Conservation (phyloP, 2,329 filamentous ascomycete species). For the Penicillium vulpinum region DNA sequence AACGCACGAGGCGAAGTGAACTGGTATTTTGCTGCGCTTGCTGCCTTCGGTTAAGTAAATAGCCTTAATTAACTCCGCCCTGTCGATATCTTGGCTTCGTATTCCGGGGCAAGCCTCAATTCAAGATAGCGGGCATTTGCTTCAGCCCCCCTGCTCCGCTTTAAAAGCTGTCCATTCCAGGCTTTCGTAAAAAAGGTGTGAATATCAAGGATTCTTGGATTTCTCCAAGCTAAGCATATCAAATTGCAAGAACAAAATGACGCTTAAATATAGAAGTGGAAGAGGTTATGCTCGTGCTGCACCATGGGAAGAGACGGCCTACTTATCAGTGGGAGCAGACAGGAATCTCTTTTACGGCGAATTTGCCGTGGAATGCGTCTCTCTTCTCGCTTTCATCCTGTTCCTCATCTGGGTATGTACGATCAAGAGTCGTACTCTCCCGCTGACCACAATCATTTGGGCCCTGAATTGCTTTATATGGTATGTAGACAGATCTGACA, state of each 20-base stretch:
- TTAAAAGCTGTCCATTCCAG: background rate
- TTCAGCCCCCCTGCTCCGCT: background rate
- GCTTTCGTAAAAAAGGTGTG: too few relatives aligned
- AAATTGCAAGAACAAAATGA: conserved; percentile 8
- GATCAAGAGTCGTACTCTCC: conserved; percentile 16
- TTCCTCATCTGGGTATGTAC: conserved; percentile 22
- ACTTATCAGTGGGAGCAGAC: background rate
- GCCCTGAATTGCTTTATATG: conserved; percentile 16
- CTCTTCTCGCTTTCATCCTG: conserved; percentile 15
- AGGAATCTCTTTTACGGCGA: conserved; percentile 5
- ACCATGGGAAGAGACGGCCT: too few relatives aligned
- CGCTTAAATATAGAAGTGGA: too few relatives aligned
- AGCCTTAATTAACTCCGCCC: background rate
- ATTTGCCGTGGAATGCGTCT: conserved; percentile 22
- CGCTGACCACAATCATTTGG: conserved; percentile 12
- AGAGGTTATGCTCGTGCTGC: too few relatives aligned
- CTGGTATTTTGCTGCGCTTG: background rate
- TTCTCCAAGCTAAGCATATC: background rate
- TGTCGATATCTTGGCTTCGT: conserved; percentile 1
- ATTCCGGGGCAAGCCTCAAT: conserved; percentile 3
- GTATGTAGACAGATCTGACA: conserved; percentile 4
- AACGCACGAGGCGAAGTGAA: background rate
- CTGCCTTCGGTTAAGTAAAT: background rate
- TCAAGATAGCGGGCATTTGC: background rate
- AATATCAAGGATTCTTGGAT: background rate